Evolutionary conservation across 352 stramenopile species (phyloP), one percentile per base, ranked within the genome.

Genomic region (Globisporangium nunn): DNA sequence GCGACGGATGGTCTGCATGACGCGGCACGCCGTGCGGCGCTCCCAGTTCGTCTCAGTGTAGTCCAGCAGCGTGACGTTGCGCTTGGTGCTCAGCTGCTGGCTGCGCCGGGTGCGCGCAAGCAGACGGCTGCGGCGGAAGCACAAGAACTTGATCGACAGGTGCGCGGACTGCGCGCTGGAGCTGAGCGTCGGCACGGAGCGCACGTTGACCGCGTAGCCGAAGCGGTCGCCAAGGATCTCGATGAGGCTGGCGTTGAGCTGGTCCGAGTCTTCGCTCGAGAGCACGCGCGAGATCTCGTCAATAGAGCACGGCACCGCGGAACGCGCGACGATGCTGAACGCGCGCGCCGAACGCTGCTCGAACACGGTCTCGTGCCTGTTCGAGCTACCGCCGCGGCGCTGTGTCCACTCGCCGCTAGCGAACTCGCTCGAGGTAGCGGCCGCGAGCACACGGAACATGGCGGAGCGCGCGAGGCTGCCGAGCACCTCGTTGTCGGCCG

Each of bases 181-280:
- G n/a, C 17, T 17, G 5, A 29, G 10, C 28, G 50, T 61, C 14
- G 57, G 45, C 35, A 72, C 45, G 4, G 51, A 54, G 29, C 65
- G 61, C 28, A 69, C 50, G 29, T 63, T 72, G 48, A 72, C 51
- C 28, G 61, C 65, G 46, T 69, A 72, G 31, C 35, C 52, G 51
- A 61, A 72, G 37, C 61, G 53, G 12, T 52, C n/a, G 29, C 65
- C 65, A 29, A 67, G 62, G 37, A 72, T 47, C 29, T 62, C 65
- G 43, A 72, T 50, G 44, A 72, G 54, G 29, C 49, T 68, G 7
- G 61, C 65, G 61, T 72, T 72, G 49, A 63, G 65, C 40, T 61
- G 56, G 50, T 72, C 65, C 18, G 63, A 63, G 40, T 69, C 44
- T 10, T 66, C 57, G 30, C 53, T 47, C 45, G 65, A 69, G 17